Evolutionary conservation across 1,284 basidiomycete genomes (phyloP), one percentile per base, ranked within the genome.

Genomic region (Albatrellus sp.): DNA sequence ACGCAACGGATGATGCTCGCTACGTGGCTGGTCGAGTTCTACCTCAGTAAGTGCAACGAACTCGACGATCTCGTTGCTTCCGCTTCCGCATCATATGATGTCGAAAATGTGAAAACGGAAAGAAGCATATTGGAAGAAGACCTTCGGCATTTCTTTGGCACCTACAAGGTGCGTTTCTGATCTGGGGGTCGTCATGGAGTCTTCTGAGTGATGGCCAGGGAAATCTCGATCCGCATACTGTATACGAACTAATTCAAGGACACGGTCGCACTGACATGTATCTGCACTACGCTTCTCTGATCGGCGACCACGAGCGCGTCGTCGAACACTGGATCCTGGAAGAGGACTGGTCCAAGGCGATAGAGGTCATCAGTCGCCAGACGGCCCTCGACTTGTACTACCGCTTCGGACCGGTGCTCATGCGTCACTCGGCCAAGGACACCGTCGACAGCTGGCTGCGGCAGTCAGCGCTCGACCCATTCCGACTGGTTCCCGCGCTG

Each of bases 1-100:
- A 91, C 90, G 0, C 92, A 97, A 60, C 75, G 96, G 30, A 92
- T 94, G 83, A 94, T 98, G 85, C 70, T 99, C 7, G 92, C 96
- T 1, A 98, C 93, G 0, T 99, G 96, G 96, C 80, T 98, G 6
- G 83, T 96, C 28, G 96, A 99, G 62, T 92, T 98, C 52, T 98
- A 93, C 59, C 76, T 99, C 17, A 87, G 84, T 64, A 98, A 96
- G 67, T 91, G 91, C 61, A 94, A 97, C 57, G 89, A 94, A 52
- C 70, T 98, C 40, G 96, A 99, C 58, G 96, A 98, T 57, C 67
- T 89, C 13, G 74, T 85, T 37, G 84, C 80, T 1, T 82, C 92
- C 0, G 89, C 92, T 61, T 83, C 82, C 1, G 77, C 85, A 2
- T 83, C 83, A 2, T 80, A 86, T 43, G 89, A 96, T 52, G 83